Percentiles rank a stretch among this genome's conserved stretches.
Conservation (phyloP, 441 rosid species). For the Croton setiger region DNA sequence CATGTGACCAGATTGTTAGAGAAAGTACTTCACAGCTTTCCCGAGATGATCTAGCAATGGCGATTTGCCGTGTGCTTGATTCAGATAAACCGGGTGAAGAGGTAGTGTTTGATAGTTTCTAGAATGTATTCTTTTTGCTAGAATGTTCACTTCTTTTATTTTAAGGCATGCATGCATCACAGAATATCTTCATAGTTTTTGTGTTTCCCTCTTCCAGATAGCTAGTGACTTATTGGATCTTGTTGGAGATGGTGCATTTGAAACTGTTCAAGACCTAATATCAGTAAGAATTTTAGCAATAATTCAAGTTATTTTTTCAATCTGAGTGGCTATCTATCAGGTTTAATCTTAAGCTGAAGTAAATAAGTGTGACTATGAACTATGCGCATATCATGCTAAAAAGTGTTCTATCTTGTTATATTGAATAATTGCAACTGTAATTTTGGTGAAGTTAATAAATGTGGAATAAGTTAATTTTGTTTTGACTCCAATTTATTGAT, state of each 20-base stretch:
- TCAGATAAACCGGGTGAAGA: conserved; percentile 91
- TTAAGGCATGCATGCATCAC: conserved; percentile 14
- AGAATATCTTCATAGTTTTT: conserved; percentile 14
- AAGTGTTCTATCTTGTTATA: not conserved
- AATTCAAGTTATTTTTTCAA: conserved; percentile 8
- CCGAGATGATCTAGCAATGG: conserved; percentile 87
- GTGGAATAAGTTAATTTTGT: not conserved
- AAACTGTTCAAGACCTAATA: conserved; percentile 82
- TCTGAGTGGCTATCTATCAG: not conserved
- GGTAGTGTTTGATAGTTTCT: conserved; percentile 44
- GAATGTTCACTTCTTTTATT: conserved; percentile 12
- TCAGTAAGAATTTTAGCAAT: conserved; percentile 41
- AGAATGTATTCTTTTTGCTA: conserved; percentile 12
- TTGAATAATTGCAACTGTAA: not conserved
- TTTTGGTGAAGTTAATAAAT: not conserved
- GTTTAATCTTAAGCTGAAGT: not conserved
- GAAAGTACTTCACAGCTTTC: conserved; percentile 74
- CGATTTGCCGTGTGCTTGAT: conserved; percentile 85
- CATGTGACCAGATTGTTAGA: conserved; percentile 62
- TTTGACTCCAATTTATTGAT: not conserved
- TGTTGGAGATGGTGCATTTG: conserved; percentile 90
- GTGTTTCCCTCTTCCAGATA: conserved; percentile 44
- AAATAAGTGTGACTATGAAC: not conserved
- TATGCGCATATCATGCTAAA: not conserved
- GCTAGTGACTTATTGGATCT: conserved; percentile 93